phyloP scores from a whole-genome alignment of 352 stramenopile species.

The Globisporangium viniferum region DNA sequence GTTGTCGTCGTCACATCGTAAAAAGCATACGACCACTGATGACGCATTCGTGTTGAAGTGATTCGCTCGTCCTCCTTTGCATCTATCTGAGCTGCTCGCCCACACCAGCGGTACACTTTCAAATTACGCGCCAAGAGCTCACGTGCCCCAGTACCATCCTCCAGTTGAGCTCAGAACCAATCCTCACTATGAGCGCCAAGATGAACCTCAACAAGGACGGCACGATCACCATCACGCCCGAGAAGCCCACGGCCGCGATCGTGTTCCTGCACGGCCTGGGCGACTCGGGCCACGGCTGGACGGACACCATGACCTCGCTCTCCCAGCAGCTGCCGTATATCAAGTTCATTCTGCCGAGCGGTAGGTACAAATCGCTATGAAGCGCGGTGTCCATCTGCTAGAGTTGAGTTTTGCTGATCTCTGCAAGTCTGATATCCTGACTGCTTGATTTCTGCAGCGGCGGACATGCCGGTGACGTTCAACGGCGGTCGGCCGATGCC shows the following conservation, averaged over 20 bases:
- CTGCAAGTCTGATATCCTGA: no score
- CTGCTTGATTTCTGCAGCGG: background rate
- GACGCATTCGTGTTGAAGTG: background rate
- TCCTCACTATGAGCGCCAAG: slow-evolving; percentile 9
- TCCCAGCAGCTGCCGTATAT: background rate
- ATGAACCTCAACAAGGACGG: slow-evolving; percentile 20
- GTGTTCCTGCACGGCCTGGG: background rate
- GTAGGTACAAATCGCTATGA: background rate
- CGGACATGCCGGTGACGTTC: background rate
- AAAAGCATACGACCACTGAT: background rate
- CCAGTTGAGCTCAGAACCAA: background rate
- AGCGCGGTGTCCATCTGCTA: no score
- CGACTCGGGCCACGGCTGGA: background rate
- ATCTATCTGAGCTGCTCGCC: no score
- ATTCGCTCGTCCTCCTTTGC: background rate
- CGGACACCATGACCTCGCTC: background rate
- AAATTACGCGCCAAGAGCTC: background rate
- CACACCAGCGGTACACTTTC: background rate
- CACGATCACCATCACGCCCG: slow-evolving; percentile 26
- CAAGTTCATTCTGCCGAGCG: background rate
- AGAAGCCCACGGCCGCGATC: slow-evolving; percentile 32
- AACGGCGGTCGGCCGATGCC: background rate
- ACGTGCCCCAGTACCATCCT: background rate
- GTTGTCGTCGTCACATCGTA: background rate
- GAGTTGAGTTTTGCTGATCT: no score